Base-by-base conservation (phyloP, 352 stramenopile species). In the Poterioochromonas sp. region DNA sequence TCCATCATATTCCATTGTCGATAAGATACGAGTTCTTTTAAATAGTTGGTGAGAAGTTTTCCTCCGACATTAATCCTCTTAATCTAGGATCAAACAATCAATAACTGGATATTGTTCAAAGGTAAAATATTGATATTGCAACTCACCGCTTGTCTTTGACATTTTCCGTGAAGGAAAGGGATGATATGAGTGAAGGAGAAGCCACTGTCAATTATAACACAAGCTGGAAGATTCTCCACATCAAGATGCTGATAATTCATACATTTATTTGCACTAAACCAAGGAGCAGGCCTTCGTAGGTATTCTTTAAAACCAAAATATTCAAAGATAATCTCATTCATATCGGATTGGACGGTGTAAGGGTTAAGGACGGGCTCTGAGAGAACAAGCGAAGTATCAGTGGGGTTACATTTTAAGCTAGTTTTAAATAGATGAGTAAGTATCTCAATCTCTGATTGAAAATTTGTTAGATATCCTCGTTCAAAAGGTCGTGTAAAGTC, bases 1-100 rank as follows among this genome's bases (percentile, higher is more conserved):
- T 98, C 92, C 91, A 96, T 96, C 76, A 98, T 89, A 80, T 98
- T 97, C 84, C 88, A 96, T 80, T 98, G 93, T 18, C 94, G 87
- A 80, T 94, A 98, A 15, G 90, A 97, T 11, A 97, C 87, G 63
- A 95, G 87, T 84, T 98, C 93, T 80, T 97, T 97, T 2, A 97
- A 83, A 80, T 97, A 96, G 84, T 98, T 97, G 0, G 93, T 97
- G 76, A 98, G 84, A 69, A 98, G 81, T 78, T 97, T 97, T 32
- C 93, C 94, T 41, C 94, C 94, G 32, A 98, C 88, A 82, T 96
- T 93, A 53, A 98, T 53, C 53, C 90, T 83, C 37, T 86, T 82
- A 29, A 53, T 60, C 64, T 73, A 58, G 47, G 26, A 58, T 26
- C 47, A 58, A 58, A 58, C 15, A 15, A 58, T 26, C 15, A 64